Evolutionary conservation across 345 rosid species (phyloP).

Genomic region (Dimocarpus longan): DNA sequence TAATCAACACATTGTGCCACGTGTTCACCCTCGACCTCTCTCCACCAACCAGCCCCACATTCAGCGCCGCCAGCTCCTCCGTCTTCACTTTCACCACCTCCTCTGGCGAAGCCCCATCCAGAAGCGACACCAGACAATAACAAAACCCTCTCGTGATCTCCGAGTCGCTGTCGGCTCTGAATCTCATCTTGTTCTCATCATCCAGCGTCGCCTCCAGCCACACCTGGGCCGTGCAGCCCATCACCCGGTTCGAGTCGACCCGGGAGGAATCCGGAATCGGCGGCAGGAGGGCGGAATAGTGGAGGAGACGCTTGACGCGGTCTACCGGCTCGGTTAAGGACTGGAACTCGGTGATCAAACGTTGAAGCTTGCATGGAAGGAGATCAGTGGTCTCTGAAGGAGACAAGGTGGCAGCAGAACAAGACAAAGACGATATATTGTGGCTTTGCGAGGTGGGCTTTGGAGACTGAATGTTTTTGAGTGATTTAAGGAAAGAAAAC

Average conservation of each 20-base stretch:
- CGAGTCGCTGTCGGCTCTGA: conserved; percentile 83
- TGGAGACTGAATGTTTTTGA: conserved; percentile 40
- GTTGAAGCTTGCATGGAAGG: conserved; percentile 49
- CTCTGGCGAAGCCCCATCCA: conserved; percentile 72
- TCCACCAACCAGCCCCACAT: conserved; percentile 57
- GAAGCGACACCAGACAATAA: conserved; percentile 64
- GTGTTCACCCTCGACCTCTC: conserved; percentile 87
- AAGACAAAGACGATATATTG: conserved; percentile 37
- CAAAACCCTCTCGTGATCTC: conserved; percentile 85
- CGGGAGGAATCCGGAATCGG: conserved; percentile 58
- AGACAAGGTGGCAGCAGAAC: conserved; percentile 58
- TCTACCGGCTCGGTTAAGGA: conserved; percentile 61
- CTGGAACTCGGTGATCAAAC: conserved; percentile 63
- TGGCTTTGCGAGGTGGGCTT: conserved; percentile 24
- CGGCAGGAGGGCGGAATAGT: conserved; percentile 58
- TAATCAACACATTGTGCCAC: conserved; percentile 88
- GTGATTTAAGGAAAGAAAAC: conserved; percentile 31
- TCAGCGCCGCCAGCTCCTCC: conserved; percentile 70
- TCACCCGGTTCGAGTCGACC: conserved; percentile 74
- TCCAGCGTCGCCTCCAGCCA: conserved; percentile 79
- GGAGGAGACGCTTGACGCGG: conserved; percentile 74
- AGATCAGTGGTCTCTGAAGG: conserved; percentile 48
- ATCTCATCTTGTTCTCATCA: conserved; percentile 65
- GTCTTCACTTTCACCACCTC: conserved; percentile 71
- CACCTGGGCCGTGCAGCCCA: conserved; percentile 95